phyloP scores from a whole-genome alignment of 805 yeast species.

The Hyphopichia homilentoma region DNA sequence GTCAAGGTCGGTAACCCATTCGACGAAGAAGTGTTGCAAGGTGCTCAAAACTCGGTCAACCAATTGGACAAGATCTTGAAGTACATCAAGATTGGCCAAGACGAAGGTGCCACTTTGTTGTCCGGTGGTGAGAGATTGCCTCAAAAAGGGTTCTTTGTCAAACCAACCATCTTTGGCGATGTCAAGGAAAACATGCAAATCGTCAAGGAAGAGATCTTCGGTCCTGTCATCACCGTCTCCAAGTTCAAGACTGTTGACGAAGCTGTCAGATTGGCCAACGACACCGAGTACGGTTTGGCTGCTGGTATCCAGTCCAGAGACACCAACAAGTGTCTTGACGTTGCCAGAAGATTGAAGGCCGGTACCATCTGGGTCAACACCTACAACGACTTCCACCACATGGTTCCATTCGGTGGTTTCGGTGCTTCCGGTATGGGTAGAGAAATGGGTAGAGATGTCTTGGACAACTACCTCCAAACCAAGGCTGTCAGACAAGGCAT shows the following conservation, averaged over 20 bases:
- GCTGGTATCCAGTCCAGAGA: slow-evolving; percentile 85
- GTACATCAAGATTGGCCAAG: slow-evolving; percentile 72
- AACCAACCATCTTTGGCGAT: slow-evolving; percentile 84
- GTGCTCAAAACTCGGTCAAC: slow-evolving; percentile 82
- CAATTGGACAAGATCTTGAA: slow-evolving; percentile 77
- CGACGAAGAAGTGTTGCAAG: slow-evolving; percentile 74
- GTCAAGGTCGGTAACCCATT: slow-evolving; percentile 82
- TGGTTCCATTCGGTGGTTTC: slow-evolving; percentile 91
- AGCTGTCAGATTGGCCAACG: slow-evolving; percentile 73
- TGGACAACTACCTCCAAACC: slow-evolving; percentile 78
- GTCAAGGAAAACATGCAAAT: slow-evolving; percentile 71
- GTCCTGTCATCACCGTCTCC: slow-evolving; percentile 84
- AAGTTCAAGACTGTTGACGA: slow-evolving; percentile 84
- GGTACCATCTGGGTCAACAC: slow-evolving; percentile 94
- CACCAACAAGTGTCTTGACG: slow-evolving; percentile 70
- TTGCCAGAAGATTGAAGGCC: slow-evolving; percentile 69
- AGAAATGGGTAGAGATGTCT: slow-evolving; percentile 87
- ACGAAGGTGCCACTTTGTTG: slow-evolving; percentile 79
- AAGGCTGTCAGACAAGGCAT: slow-evolving; percentile 72
- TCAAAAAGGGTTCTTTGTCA: slow-evolving; percentile 63
- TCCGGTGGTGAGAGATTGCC: slow-evolving; percentile 81
- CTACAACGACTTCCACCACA: slow-evolving; percentile 81
- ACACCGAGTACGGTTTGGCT: slow-evolving; percentile 80
- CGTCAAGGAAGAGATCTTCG: slow-evolving; percentile 88
- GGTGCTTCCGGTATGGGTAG: slow-evolving; percentile 91